Evolutionary conservation across 2,329 filamentous ascomycete genomes (phyloP), one percentile per base, ranked within the genome.

Genomic region (Diaporthe citriasiana): DNA sequence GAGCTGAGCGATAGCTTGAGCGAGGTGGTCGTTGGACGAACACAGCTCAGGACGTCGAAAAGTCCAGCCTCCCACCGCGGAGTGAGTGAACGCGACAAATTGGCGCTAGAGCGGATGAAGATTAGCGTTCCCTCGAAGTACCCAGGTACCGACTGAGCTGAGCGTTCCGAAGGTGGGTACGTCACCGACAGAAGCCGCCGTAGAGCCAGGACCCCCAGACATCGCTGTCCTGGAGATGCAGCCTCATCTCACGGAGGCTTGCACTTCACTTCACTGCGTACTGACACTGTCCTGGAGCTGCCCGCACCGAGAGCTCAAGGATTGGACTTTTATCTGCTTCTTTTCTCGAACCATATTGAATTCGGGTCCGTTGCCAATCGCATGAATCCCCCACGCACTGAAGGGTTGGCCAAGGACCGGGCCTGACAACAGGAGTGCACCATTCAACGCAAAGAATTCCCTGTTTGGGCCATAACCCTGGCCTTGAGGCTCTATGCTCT

Each of bases 111-210:
- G 33, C 33, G 3, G 6, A 70, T 17, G 3, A 10, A 59, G n/a
- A 38, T 12, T 73, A 75, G 74, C 38, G 66, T 7, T n/a, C n/a
- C n/a, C n/a, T n/a, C n/a, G n/a, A n/a, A n/a, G 35, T 47, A 63
- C 40, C 42, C 45, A 38, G 60, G 68, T n/a, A 57, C 38, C 56
- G 5, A 35, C 12, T 8, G 42, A 19, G 45, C 45, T 50, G 45
- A n/a, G 10, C 45, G 9, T 51, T n/a, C 19, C 10, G 47, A n/a
- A 22, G 19, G 68, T 35, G 60, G 63, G 33, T 53, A 68, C 63
- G 63, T 68, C 63, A 68, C 63, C 45, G 63, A 51, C n/a, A 53
- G 30, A 51, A 51, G 22, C 33, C 47, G 63, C 47, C 63, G 33
- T 30, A 6, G 63, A 27, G 15, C 25, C 25, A 40, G 63, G 33